Base-by-base conservation (phyloP, 1,139 yeast genomes). In the Kodamaea sp. region DNA sequence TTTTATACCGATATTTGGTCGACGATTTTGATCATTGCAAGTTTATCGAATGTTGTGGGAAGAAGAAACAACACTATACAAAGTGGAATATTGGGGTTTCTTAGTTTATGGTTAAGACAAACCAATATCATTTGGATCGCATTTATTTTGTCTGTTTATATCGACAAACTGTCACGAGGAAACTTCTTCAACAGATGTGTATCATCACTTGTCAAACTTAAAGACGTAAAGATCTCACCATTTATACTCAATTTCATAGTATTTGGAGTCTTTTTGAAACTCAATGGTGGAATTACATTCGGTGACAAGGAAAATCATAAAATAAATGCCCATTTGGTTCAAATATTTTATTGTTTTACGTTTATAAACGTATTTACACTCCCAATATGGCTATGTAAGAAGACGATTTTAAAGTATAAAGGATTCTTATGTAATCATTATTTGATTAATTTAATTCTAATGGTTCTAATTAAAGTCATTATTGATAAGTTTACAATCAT, bases 1-100 rank as follows among this genome's bases (percentile, higher is more conserved):
- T 94, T 81, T 61, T 94, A 92, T 62, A 92, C 99, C 0, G 98
- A 92, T 58, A 82, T 89, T 2, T 89, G 97, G 97, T 79, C 97
- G 0, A 78, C 94, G 0, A 72, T 85, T 0, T 63, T 87, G 32
- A 74, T 90, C 7, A 48, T 86, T 2, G 54, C 53, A 2, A 50
- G 70, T 1, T 42, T 49, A 30, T 29, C 73, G 75, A 26, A 69
- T 70, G 55, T 70, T 63, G 23, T 57, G 11, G 46, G 44, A 7
- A 45, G 44, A 36, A 63, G 62, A 2, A 34, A 40, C 24, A 41
- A 39, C n/a, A 30, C 45, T 1, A 54, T 54, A 9, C 9, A 55
- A 2, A 60, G 77, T 44, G 79, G 80, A 0, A 5, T 73, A 1
- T 52, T 78, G 23, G 84, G 81, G 0, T 71, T 79, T 27, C 30